Percentiles rank a stretch among this genome's conserved stretches.
Conservation (phyloP, 2,329 filamentous ascomycete genomes). For the Elsinoe fawcettii region DNA sequence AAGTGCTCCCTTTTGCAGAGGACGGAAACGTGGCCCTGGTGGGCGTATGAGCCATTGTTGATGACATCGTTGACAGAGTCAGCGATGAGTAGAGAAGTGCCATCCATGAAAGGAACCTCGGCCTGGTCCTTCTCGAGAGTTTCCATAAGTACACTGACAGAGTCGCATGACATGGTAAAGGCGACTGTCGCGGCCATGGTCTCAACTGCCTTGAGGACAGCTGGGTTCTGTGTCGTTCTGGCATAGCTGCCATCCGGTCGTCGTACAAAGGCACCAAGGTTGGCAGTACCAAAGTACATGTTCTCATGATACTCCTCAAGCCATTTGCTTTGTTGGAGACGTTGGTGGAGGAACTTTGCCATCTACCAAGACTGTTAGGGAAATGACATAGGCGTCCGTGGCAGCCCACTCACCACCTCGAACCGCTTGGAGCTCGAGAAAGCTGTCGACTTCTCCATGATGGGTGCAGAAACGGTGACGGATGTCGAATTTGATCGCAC, state of each 20-base stretch:
- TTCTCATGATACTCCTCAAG: slow-evolving; percentile 15
- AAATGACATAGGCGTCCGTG: background rate
- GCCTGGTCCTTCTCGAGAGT: slow-evolving; percentile 9
- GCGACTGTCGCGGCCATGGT: slow-evolving; percentile 3
- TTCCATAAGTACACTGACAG: slow-evolving; percentile 12
- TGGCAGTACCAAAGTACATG: slow-evolving; percentile 16
- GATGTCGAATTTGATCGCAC: slow-evolving; percentile 10
- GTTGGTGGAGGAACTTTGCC: slow-evolving; percentile 14
- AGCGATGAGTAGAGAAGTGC: slow-evolving; percentile 4
- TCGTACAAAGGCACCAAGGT: slow-evolving; percentile 13
- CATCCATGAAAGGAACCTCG: slow-evolving; percentile 13
- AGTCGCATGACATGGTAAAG: slow-evolving; percentile 15
- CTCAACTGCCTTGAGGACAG: slow-evolving; percentile 14
- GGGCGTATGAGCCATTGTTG: slow-evolving; percentile 6
- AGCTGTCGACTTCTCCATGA: slow-evolving; percentile 11
- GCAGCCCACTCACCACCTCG: slow-evolving; percentile 10
- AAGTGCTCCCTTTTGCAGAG: slow-evolving; percentile 14
- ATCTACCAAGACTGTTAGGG: slow-evolving; percentile 3
- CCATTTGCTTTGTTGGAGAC: slow-evolving; percentile 12
- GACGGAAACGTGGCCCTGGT: slow-evolving; percentile 5
- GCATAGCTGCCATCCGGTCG: slow-evolving; percentile 13
- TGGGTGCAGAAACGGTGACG: slow-evolving; percentile 7
- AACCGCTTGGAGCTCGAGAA: slow-evolving; percentile 14
- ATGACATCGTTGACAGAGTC: background rate
- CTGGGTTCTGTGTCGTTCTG: slow-evolving; percentile 13